Base-by-base conservation (phyloP, 1,284 basidiomycete species). In the Albatrellus sp. region DNA sequence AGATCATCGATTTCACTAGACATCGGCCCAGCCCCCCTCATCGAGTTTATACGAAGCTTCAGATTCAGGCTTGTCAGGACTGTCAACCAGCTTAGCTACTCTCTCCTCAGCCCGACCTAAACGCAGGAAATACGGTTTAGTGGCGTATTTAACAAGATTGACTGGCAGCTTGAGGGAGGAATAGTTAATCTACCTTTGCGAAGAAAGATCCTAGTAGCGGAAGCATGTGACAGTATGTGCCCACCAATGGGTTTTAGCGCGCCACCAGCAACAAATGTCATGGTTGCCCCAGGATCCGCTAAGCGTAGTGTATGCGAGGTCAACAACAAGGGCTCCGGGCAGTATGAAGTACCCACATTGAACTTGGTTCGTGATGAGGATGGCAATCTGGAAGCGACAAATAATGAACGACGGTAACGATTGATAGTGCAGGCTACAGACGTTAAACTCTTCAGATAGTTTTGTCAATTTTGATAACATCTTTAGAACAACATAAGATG, bases 51-150 rank as follows among this genome's bases (percentile, higher is more conserved):
- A 93, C 1, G 88, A 90, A 2, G 90, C 90, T 63, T 93, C 90
- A 53, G 86, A 90, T 64, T 93, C 90, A 7, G 89, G 88, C 53
- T 83, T 75, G 58, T 94, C 91, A 4, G 91, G 91, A 55, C 87
- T 91, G 59, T 96, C 91, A 35, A 91, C 86, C 2, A 96, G 72
- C 59, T 94, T 96, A n/a, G 90, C 90, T 28, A 94, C 89, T 46
- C 91, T 83, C 65, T 96, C 91, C 59, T 94, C 91, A 4, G 88
- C 91, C 38, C 90, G 80, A 51, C 91, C 90, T 86, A 52, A 16
- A 40, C 17, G 20, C 30, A 14, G 20, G 36, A 13, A 24, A 35
- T 28, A 29, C n/a, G 28, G 60, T 0, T 60, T 17, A 13, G 43
- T 32, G 13, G 34, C 28, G 5, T 14, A 29, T 36, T 29, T 36